Conservation (phyloP, 768 basidiomycete genomes). For the Mycena crocata region DNA sequence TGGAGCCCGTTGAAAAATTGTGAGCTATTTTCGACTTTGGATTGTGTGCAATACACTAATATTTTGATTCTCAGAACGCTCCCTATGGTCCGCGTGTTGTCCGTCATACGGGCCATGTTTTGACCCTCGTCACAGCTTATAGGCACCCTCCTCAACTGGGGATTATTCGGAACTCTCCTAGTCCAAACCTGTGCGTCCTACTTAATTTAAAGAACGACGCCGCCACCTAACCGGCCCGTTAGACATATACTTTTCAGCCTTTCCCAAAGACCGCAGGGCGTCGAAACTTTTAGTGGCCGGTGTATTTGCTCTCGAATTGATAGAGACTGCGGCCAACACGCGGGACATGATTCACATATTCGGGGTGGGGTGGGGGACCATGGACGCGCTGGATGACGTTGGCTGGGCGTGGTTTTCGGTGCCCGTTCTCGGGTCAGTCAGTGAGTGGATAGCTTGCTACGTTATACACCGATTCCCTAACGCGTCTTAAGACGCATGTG, state of each 20-base stretch:
- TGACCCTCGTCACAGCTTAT: too few relatives aligned
- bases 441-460: conserved; percentile 1
- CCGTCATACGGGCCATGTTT: too few relatives aligned
- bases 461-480: background rate
- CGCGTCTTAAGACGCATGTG: conserved; percentile 30
- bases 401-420: conserved; percentile 35
- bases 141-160: conserved; percentile 21
- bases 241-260: conserved; percentile 48
- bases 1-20: too few relatives aligned
- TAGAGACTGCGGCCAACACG: conserved; percentile 34
- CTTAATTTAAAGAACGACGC: background rate
- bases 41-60: too few relatives aligned
- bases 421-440: conserved; percentile 30
- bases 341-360: conserved; percentile 35
- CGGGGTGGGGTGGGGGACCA: conserved; percentile 32
- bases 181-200: conserved; percentile 19
- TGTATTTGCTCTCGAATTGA: conserved; percentile 32
- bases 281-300: conserved; percentile 31
- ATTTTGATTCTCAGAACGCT: too few relatives aligned
- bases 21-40: too few relatives aligned
- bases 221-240: background rate
- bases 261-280: conserved; percentile 37
- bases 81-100: too few relatives aligned
- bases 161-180: conserved; percentile 6
- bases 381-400: conserved; percentile 25